phyloP scores from a whole-genome alignment of 805 yeast genomes.

The Wickerhamiella australiensis region DNA sequence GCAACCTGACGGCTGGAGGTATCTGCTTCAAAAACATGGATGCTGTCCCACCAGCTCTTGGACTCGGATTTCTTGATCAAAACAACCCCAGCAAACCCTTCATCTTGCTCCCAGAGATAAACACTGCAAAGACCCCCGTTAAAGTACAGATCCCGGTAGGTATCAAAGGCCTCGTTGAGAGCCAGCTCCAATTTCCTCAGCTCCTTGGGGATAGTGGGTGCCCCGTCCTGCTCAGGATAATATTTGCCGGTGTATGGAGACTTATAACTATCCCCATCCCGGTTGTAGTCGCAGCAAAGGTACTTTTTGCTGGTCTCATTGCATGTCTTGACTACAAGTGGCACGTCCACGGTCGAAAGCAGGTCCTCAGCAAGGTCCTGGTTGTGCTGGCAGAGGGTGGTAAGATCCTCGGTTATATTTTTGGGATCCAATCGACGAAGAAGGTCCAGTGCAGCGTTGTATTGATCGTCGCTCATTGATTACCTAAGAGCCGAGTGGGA shows the following conservation, averaged over 20 bases:
- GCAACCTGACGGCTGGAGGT: slow-evolving; percentile 31
- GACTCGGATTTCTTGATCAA: slow-evolving; percentile 51
- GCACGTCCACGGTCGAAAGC: slow-evolving; percentile 76
- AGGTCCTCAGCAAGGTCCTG: slow-evolving; percentile 78
- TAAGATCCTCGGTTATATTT: slow-evolving; percentile 38
- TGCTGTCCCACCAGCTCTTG: slow-evolving; percentile 63
- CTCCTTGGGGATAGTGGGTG: slow-evolving; percentile 52
- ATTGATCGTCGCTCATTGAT: slow-evolving; percentile 35
- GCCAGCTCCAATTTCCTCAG: slow-evolving; percentile 64
- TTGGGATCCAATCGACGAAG: slow-evolving; percentile 65
- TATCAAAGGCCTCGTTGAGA: slow-evolving; percentile 83
- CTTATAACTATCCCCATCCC: slow-evolving; percentile 86
- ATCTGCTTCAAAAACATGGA: slow-evolving; percentile 77
- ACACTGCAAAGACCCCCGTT: slow-evolving; percentile 89
- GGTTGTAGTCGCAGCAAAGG: slow-evolving; percentile 83
- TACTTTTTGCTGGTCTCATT: slow-evolving; percentile 41
- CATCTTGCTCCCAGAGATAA: slow-evolving; percentile 81
- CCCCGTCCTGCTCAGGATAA: slow-evolving; percentile 40
- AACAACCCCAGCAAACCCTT: slow-evolving; percentile 83
- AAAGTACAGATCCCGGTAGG: slow-evolving; percentile 85
- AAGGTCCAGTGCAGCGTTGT: slow-evolving; percentile 69
- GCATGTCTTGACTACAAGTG: slow-evolving; percentile 47
- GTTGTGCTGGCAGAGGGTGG: slow-evolving; percentile 37
- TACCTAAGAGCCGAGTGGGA: background rate
- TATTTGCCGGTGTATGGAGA: slow-evolving; percentile 84